A percentile compares a stretch with the other conserved stretches of the same genome.
phyloP scores from a whole-genome alignment of 331 rosid genomes.

The Cydonia oblonga region DNA sequence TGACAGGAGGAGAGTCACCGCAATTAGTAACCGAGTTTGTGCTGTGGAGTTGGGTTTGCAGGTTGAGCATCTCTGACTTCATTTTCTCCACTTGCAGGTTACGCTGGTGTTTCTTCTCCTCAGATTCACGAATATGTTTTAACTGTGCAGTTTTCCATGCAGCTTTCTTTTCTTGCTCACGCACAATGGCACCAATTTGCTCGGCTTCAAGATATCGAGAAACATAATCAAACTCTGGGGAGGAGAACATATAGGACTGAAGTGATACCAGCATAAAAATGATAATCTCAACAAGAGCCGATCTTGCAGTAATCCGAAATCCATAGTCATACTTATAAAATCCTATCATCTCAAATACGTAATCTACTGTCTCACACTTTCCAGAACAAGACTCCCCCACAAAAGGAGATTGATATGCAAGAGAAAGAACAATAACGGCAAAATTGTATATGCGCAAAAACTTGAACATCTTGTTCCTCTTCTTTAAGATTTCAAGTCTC shows the following conservation, averaged over 20 bases:
- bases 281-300: slow-evolving; percentile 90
- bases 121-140: slow-evolving; percentile 68
- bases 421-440: slow-evolving; percentile 71
- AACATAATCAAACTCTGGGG: slow-evolving; percentile 78
- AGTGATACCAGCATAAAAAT: slow-evolving; percentile 90
- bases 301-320: slow-evolving; percentile 93
- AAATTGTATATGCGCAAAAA: slow-evolving; percentile 91
- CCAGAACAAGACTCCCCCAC: slow-evolving; percentile 65
- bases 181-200: slow-evolving; percentile 95
- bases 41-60: slow-evolving; percentile 71
- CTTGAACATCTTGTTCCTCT: slow-evolving; percentile 81
- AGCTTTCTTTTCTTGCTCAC: slow-evolving; percentile 93
- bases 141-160: slow-evolving; percentile 95
- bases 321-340: slow-evolving; percentile 90
- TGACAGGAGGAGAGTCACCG: slow-evolving; percentile 40
- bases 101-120: slow-evolving; percentile 70
- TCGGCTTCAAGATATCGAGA: slow-evolving; percentile 92
- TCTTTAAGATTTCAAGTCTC: slow-evolving; percentile 89
- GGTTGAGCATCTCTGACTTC: slow-evolving; percentile 96
- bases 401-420: slow-evolving; percentile 93
- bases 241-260: slow-evolving; percentile 90
- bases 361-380: slow-evolving; percentile 57
- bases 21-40: slow-evolving; percentile 42
- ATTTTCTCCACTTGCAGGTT: slow-evolving; percentile 98
- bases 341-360: slow-evolving; percentile 74